These are phyloP conservation scores for Garcia nutans DNA, from an alignment of 345 rosid species.

Conservation along the genomic window DNA sequence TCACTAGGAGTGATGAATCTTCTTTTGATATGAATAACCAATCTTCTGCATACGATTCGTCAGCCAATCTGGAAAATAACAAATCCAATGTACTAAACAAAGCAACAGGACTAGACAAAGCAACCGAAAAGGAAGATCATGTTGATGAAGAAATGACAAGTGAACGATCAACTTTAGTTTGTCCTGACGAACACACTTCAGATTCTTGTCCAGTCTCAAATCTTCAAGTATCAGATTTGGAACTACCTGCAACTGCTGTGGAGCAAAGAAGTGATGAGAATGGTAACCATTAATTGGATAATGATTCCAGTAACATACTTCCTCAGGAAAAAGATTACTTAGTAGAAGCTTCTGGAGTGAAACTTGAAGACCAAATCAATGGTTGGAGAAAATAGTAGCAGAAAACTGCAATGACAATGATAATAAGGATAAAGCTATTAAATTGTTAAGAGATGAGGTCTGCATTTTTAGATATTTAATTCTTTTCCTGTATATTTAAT, in stretches of 20 bases:
- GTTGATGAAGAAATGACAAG: constrained; percentile 29
- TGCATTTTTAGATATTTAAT: background rate
- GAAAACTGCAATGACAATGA: constrained; percentile 28
- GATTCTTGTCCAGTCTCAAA: constrained; percentile 24
- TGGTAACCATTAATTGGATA: constrained; percentile 28
- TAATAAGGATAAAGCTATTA: constrained; percentile 40
- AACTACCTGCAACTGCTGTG: constrained; percentile 11
- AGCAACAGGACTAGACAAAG: constrained; percentile 20
- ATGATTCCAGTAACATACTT: constrained; percentile 23
- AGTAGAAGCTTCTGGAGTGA: constrained; percentile 32
- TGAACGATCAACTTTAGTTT: constrained; percentile 25
- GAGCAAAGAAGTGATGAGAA: constrained; percentile 32
- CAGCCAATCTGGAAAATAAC: constrained; percentile 28
- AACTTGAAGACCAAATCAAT: constrained; percentile 23
- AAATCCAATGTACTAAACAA: constrained; percentile 26
- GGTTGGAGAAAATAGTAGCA: constrained; percentile 30
- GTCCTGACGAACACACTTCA: constrained; percentile 32
- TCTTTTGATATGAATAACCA: constrained; percentile 24
- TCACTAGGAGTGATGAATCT: constrained; percentile 39
- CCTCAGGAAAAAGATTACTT: constrained; percentile 27
- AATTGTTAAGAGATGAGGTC: constrained; percentile 68
- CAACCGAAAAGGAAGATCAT: constrained; percentile 26
- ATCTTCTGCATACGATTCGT: constrained; percentile 29
- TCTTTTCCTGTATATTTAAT: background rate
- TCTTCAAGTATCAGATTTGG: constrained; percentile 30